These are phyloP conservation scores for Geotrichum siamense DNA, from an alignment of 1,139 yeast genomes.

Conservation along the genomic window DNA sequence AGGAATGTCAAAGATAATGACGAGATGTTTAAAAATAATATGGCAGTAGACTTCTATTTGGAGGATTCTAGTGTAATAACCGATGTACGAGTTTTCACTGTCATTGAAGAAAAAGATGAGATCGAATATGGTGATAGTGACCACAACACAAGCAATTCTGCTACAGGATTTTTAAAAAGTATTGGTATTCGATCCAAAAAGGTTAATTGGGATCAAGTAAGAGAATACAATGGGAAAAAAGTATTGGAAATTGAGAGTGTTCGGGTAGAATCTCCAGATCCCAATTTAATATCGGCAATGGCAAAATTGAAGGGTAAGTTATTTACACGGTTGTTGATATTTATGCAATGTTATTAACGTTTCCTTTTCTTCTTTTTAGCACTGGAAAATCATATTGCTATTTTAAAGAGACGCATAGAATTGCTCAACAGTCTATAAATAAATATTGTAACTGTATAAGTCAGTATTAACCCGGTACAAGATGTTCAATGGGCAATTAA, in stretches of 20 bases:
- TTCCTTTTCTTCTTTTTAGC: conserved; percentile 16
- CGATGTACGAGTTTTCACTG: conserved; percentile 25
- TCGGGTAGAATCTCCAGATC: conserved; percentile 41
- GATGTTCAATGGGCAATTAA: too few relatives aligned
- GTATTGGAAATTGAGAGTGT: conserved; percentile 40
- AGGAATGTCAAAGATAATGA: conserved; percentile 16
- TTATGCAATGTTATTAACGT: not conserved
- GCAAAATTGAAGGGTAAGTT: conserved; percentile 33
- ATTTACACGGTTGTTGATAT: not conserved
- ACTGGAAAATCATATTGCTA: conserved; percentile 25
- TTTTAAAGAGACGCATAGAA: conserved; percentile 25
- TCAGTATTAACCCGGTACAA: too few relatives aligned
- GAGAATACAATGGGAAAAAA: conserved; percentile 33
- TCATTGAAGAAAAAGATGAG: conserved; percentile 11
- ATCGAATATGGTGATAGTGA: conserved; percentile 9
- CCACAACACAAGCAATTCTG: not conserved
- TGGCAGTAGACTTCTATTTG: conserved; percentile 27
- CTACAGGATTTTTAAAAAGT: conserved; percentile 10
- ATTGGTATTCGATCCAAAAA: conserved; percentile 8
- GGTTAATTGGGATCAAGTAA: conserved; percentile 6
- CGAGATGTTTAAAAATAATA: conserved; percentile 15
- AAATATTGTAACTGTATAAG: too few relatives aligned
- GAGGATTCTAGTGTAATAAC: conserved; percentile 26
- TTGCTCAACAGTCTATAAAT: conserved; percentile 18
- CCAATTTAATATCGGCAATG: conserved; percentile 39